Evolutionary conservation across 768 basidiomycete genomes (phyloP).

Genomic region (Boletus tylopilopsis): DNA sequence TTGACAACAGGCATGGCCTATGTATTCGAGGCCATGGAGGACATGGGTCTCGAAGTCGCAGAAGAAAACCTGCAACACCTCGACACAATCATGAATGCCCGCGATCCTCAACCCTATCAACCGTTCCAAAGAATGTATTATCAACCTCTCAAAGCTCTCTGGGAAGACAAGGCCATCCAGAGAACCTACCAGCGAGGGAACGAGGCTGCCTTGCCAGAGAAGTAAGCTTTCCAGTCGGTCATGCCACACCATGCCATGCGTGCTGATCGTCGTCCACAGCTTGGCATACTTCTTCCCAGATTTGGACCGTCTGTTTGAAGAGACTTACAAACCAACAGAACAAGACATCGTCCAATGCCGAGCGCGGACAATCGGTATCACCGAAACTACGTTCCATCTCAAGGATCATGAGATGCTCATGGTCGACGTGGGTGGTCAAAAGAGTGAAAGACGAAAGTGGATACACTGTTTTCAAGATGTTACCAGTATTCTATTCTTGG

Average conservation of each 20-base stretch:
- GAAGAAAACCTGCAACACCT: slow-evolving; percentile 57
- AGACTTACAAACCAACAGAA: slow-evolving; percentile 68
- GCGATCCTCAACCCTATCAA: slow-evolving; percentile 76
- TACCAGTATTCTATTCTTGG: slow-evolving; percentile 88
- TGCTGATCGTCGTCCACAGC: slow-evolving; percentile 33
- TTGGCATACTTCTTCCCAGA: slow-evolving; percentile 74
- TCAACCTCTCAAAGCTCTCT: slow-evolving; percentile 65
- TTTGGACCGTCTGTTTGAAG: slow-evolving; percentile 75
- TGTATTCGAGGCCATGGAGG: slow-evolving; percentile 85
- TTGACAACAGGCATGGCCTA: slow-evolving; percentile 80
- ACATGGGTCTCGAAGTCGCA: slow-evolving; percentile 74
- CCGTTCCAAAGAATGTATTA: slow-evolving; percentile 69
- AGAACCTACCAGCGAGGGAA: slow-evolving; percentile 79
- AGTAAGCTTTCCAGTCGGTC: slow-evolving; percentile 42
- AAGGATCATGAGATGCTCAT: slow-evolving; percentile 83
- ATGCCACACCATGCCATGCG: background rate
- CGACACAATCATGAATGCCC: slow-evolving; percentile 60
- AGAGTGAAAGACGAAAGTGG: slow-evolving; percentile 91
- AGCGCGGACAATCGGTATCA: slow-evolving; percentile 88
- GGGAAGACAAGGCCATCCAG: slow-evolving; percentile 74
- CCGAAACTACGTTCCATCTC: slow-evolving; percentile 79
- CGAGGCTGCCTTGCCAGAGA: slow-evolving; percentile 89
- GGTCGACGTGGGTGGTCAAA: slow-evolving; percentile 93
- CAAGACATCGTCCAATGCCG: slow-evolving; percentile 87
- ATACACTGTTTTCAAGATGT: slow-evolving; percentile 96